These are phyloP conservation scores for Inga leiocalycina DNA, from an alignment of 306 rosid species.

Conservation along the genomic window DNA sequence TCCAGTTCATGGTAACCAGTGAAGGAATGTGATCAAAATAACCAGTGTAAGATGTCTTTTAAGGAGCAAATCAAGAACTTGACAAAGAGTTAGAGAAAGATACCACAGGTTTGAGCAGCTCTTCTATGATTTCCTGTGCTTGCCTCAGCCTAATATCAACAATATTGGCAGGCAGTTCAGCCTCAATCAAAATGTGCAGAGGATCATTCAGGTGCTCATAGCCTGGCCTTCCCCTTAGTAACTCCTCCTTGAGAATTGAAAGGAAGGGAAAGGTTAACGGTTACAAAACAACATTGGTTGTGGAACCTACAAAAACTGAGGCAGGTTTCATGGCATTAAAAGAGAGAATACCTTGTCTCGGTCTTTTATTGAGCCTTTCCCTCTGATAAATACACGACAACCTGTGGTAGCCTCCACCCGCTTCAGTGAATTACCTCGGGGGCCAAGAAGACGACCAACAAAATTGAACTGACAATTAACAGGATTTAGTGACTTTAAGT, in stretches of 20 bases:
- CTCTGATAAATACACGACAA: constrained; percentile 66
- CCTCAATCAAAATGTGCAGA: constrained; percentile 86
- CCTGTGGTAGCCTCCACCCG: constrained; percentile 64
- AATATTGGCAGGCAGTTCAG: constrained; percentile 83
- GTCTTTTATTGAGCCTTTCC: constrained; percentile 64
- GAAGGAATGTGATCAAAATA: not conserved
- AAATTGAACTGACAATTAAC: constrained; percentile 56
- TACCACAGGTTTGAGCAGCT: constrained; percentile 94
- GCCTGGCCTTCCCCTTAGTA: constrained; percentile 88
- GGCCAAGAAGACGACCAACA: constrained; percentile 67
- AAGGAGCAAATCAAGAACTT: not conserved
- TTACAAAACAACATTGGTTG: constrained; percentile 23
- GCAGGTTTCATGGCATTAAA: constrained; percentile 4
- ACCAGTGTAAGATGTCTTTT: not conserved
- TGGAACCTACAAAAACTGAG: constrained; percentile 21
- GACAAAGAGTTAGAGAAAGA: constrained; percentile 23
- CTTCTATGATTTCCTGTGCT: constrained; percentile 89
- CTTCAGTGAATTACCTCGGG: constrained; percentile 64
- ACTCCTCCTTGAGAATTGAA: constrained; percentile 65
- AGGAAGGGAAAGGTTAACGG: constrained; percentile 26
- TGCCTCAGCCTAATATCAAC: constrained; percentile 78
- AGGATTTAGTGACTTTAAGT: constrained; percentile 23
- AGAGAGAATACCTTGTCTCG: constrained; percentile 47
- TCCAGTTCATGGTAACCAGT: not conserved
- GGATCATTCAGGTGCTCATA: constrained; percentile 96